phyloP scores from a whole-genome alignment of 148 eudicot species.

The Cornus kousa region DNA sequence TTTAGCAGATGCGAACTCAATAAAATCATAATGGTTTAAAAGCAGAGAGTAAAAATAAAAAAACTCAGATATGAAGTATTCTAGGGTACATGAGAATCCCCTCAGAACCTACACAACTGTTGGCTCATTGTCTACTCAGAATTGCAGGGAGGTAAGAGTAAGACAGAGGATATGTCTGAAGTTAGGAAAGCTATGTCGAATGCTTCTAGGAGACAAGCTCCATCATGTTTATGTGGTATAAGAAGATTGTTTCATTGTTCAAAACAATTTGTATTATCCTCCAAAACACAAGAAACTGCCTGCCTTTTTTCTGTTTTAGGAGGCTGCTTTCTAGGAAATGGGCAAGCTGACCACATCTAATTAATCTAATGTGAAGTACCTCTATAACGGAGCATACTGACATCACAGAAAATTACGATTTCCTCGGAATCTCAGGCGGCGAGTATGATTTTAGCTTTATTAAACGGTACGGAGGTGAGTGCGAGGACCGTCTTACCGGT shows the following conservation, averaged over 20 bases:
- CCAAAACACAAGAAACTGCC: neutral
- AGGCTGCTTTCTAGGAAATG: neutral
- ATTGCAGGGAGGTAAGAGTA: neutral
- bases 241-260: neutral
- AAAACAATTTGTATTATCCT: slow-evolving; percentile 2
- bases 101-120: too few species aligned
- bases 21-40: too few species aligned
- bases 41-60: too few species aligned
- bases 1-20: too few species aligned
- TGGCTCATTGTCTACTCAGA: too few species aligned
- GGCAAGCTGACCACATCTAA: neutral
- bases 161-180: neutral
- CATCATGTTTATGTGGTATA: neutral
- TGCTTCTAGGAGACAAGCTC: neutral
- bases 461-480: too few species aligned
- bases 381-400: neutral
- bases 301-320: neutral
- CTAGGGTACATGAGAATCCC: too few species aligned
- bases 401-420: too few species aligned
- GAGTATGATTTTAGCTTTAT: too few species aligned
- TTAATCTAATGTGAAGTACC: neutral
- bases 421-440: too few species aligned
- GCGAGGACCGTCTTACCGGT: too few species aligned
- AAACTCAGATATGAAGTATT: too few species aligned
- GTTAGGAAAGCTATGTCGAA: neutral